Evolutionary conservation across 257 asterid species (phyloP), one percentile per base, ranked within the genome.

Genomic region (Mitragyna speciosa): DNA sequence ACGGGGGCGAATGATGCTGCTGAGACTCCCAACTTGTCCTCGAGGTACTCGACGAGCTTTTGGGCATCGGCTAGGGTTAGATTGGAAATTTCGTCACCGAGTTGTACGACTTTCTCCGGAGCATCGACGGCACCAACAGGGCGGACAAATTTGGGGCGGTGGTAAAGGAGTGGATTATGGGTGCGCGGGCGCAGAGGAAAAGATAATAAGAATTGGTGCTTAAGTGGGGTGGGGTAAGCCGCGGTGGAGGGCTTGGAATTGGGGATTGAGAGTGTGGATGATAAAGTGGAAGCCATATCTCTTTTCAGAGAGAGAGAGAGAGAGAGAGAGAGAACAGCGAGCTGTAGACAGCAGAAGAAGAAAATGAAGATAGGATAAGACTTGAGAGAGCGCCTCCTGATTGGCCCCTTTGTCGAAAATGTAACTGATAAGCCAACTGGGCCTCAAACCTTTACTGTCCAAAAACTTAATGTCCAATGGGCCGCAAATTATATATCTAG

Each of bases 1-100:
- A 74, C 96, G 0, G 97, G 96, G 6, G 94, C 97, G 73, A 95
- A 93, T 4, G 97, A 88, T 15, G 98, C 97, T 3, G 98, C 98
- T 72, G 98, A 80, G 75, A 95, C 98, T 26, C 98, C 98, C 80
- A 95, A 90, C 90, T 93, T 95, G 84, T 93, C 98, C 85, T 93
- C 97, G 78, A 95, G 96, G 79, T 93, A 95, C 88, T 95, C 98
- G 41, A 95, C 98, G 79, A 95, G 98, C 72, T 92, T 95, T 87
- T 95, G 98, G 0, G 98, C 98, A 65, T 92, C 97, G 58, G 97
- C 88, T n/a, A 94, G 91, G 58, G 98, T 87, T 5, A 94, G 87
- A 82, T 75, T 84, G 24, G 98, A 93, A 70, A 94, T 91, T 85
- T 94, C 94, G 87, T 94, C 93, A 1, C 96, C 98, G 71, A 94